phyloP scores from a whole-genome alignment of 805 yeast species.

The Candida methanosorbosa region DNA sequence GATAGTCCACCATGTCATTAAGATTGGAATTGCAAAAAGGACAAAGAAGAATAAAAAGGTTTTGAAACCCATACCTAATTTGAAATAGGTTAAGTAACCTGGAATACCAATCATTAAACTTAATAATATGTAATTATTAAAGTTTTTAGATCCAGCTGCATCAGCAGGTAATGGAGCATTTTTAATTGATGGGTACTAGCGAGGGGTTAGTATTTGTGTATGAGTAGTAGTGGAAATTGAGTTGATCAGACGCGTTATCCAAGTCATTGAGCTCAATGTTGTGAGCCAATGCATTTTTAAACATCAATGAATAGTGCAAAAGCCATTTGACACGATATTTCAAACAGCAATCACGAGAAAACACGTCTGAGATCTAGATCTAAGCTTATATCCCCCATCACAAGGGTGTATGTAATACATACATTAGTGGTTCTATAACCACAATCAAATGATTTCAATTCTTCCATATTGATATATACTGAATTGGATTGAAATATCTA shows the following conservation, averaged over 20 bases:
- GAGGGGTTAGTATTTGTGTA: slow-evolving; percentile 2
- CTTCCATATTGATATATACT: no score
- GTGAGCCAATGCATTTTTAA: no score
- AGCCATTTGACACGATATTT: no score
- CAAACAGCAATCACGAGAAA: no score
- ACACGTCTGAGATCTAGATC: no score
- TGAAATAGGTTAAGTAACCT: slow-evolving; percentile 47
- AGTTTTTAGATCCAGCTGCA: slow-evolving; percentile 77
- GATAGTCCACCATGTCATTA: slow-evolving; percentile 78
- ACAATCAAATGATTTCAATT: slow-evolving; percentile 23
- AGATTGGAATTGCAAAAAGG: slow-evolving; percentile 55
- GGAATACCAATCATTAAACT: slow-evolving; percentile 51
- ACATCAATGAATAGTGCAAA: no score
- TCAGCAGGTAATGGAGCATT: slow-evolving; percentile 89
- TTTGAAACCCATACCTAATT: slow-evolving; percentile 62
- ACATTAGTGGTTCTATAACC: slow-evolving; percentile 45
- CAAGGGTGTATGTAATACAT: slow-evolving; percentile 22
- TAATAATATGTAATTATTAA: slow-evolving; percentile 51
- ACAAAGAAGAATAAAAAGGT: slow-evolving; percentile 54
- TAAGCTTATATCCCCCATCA: no score
- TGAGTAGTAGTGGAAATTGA: neutral
- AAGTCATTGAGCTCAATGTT: no score
- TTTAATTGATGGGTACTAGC: slow-evolving; percentile 57
- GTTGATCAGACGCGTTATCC: no score
- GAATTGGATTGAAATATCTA: no score